A percentile compares a stretch with the other conserved stretches of the same genome.
These are phyloP conservation scores for Ceratocystis cubensis DNA, from an alignment of 2,329 filamentous ascomycete genomes.

Conservation along the genomic window DNA sequence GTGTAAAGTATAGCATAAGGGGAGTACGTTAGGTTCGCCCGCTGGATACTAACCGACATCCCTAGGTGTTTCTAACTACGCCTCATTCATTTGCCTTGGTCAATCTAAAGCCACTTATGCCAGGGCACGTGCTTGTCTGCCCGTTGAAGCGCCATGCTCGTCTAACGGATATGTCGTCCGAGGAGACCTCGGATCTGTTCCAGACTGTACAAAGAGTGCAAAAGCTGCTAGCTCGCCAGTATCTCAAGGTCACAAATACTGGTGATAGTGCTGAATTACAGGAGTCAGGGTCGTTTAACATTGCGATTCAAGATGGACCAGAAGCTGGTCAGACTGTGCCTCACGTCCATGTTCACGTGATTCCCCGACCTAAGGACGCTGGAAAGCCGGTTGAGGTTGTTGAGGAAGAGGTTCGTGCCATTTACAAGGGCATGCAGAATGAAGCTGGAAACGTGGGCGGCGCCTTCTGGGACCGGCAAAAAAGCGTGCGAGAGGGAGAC, in stretches of 20 bases:
- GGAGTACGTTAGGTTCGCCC: not conserved
- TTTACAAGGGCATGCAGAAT: conserved; percentile 73
- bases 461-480: conserved; percentile 45
- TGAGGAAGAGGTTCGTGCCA: conserved; percentile 47
- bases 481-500: conserved; percentile 24
- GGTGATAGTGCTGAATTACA: conserved; percentile 29
- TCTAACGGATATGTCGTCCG: conserved; percentile 57
- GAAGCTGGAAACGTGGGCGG: conserved; percentile 74
- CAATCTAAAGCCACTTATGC: conserved; percentile 87
- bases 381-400: conserved; percentile 29
- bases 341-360: conserved; percentile 87
- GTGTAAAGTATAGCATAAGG: conserved; percentile 15
- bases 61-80: conserved; percentile 75
- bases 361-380: conserved; percentile 53
- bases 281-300: conserved; percentile 66
- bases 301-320: conserved; percentile 85
- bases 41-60: not conserved
- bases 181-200: conserved; percentile 73
- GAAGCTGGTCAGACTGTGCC: conserved; percentile 88
- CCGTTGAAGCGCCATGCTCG: conserved; percentile 55
- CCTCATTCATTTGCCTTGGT: conserved; percentile 74
- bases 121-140: conserved; percentile 85
- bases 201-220: conserved; percentile 72
- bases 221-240: conserved; percentile 52
- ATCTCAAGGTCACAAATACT: conserved; percentile 31